These are phyloP conservation scores for Penicillium sp. DNA, from an alignment of 2,329 filamentous ascomycete genomes.

Conservation along the genomic window DNA sequence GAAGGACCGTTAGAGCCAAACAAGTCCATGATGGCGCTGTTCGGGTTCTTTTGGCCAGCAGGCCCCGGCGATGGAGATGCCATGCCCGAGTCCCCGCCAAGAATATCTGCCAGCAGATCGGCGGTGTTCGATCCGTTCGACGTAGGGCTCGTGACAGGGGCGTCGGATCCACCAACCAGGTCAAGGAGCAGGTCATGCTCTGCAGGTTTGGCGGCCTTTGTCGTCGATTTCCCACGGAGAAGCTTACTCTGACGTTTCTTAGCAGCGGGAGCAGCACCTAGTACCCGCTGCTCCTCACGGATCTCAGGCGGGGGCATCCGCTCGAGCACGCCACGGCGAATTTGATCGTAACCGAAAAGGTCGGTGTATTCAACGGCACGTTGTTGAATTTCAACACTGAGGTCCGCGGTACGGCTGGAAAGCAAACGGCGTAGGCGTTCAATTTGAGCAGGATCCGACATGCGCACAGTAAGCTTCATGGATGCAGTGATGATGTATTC, in stretches of 20 bases:
- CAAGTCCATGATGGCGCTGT: slow-evolving; percentile 84
- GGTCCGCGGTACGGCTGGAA: slow-evolving; percentile 72
- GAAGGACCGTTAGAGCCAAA: slow-evolving; percentile 57
- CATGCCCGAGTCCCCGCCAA: slow-evolving; percentile 67
- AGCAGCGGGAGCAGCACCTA: slow-evolving; percentile 74
- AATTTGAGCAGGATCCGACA: slow-evolving; percentile 79
- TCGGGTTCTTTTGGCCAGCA: slow-evolving; percentile 52
- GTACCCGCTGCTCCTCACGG: slow-evolving; percentile 85
- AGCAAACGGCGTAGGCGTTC: slow-evolving; percentile 80
- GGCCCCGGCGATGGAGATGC: slow-evolving; percentile 54
- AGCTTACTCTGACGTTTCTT: slow-evolving; percentile 61
- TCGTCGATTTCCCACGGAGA: slow-evolving; percentile 72
- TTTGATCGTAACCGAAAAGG: slow-evolving; percentile 84
- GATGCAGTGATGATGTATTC: slow-evolving; percentile 95
- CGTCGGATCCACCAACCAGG: slow-evolving; percentile 75
- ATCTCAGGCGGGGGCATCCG: slow-evolving; percentile 98
- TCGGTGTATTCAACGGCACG: slow-evolving; percentile 93
- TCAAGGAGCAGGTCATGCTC: slow-evolving; percentile 91
- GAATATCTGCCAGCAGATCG: slow-evolving; percentile 86
- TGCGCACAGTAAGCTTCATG: slow-evolving; percentile 89
- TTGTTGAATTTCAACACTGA: slow-evolving; percentile 95
- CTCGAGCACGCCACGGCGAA: slow-evolving; percentile 85
- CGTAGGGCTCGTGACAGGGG: slow-evolving; percentile 57
- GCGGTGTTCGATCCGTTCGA: slow-evolving; percentile 68
- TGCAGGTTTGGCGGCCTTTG: slow-evolving; percentile 72